Conservation (phyloP, 371 early-diverging fungal genomes). For the Choanephora cucurbitarum region DNA sequence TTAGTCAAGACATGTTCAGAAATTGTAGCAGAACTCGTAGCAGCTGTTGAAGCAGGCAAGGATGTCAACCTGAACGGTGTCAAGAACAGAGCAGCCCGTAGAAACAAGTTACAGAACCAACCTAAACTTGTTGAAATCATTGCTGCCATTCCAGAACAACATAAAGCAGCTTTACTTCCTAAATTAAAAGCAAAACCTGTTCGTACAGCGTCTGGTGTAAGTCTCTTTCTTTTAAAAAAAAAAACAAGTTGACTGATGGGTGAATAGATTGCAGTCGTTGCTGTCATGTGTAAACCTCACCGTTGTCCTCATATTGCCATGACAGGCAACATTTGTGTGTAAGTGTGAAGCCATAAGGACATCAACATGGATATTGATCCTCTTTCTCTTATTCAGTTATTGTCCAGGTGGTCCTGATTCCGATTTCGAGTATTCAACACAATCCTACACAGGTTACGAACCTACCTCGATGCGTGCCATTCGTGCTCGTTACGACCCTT, state of each 20-base stretch:
- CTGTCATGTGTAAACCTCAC: constrained; percentile 99
- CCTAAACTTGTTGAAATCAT: constrained; percentile 99
- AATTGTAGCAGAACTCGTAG: constrained; percentile 89
- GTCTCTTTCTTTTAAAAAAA: not conserved
- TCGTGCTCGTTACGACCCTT: constrained; percentile 98
- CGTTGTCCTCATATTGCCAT: constrained; percentile 99
- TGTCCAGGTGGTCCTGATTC: constrained; percentile 99
- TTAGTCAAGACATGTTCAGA: constrained; percentile 85
- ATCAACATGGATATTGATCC: no score
- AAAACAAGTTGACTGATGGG: not conserved
- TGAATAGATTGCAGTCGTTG: constrained; percentile 95
- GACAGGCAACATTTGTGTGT: constrained; percentile 99
- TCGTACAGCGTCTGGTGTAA: constrained; percentile 97
- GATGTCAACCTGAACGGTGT: constrained; percentile 90
- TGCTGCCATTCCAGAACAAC: constrained; percentile 96
- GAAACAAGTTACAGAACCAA: constrained; percentile 81
- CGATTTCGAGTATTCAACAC: constrained; percentile 99
- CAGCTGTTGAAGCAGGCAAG: constrained; percentile 65
- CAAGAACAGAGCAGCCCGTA: constrained; percentile 73
- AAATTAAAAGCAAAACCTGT: constrained; percentile 97
- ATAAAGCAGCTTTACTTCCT: constrained; percentile 84
- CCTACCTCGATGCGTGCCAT: constrained; percentile 99
- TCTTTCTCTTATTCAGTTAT: no score
- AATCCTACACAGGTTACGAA: constrained; percentile 99
- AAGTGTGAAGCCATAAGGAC: no score